phyloP scores from a whole-genome alignment of 2,329 filamentous ascomycete species.

The Aspergillus latus region DNA sequence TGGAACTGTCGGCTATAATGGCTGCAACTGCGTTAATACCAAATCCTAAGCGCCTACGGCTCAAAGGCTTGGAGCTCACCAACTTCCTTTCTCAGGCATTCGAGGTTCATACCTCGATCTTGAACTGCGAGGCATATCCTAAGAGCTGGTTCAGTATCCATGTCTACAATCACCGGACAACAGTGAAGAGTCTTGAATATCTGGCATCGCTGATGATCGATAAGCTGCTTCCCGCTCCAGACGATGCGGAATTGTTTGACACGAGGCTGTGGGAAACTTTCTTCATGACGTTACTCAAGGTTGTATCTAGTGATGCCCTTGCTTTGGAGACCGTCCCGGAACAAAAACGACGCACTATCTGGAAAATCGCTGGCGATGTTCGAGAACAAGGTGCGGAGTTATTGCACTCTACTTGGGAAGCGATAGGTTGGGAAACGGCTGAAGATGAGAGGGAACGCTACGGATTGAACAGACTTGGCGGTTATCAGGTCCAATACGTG shows the following conservation, averaged over 20 bases:
- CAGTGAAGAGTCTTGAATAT: constrained; percentile 81
- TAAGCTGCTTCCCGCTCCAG: constrained; percentile 79
- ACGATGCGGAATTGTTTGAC: constrained; percentile 88
- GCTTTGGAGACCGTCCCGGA: constrained; percentile 95
- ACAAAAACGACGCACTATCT: constrained; percentile 91
- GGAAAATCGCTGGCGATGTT: constrained; percentile 98
- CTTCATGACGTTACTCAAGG: constrained; percentile 82
- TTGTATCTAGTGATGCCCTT: constrained; percentile 84
- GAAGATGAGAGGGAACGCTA: constrained; percentile 75
- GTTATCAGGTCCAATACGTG: constrained; percentile 98
- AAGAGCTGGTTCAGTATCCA: constrained; percentile 86
- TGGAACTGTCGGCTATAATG: constrained; percentile 85
- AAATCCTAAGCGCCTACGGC: constrained; percentile 70
- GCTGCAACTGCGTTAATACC: constrained; percentile 76
- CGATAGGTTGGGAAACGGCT: constrained; percentile 92
- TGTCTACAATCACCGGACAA: constrained; percentile 88
- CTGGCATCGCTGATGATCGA: constrained; percentile 77
- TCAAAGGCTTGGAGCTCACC: constrained; percentile 75
- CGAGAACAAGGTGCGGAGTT: constrained; percentile 87
- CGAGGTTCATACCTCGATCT: constrained; percentile 82
- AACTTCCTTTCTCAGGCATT: constrained; percentile 75
- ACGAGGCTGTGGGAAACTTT: constrained; percentile 93
- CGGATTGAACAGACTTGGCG: constrained; percentile 79
- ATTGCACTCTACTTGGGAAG: constrained; percentile 83
- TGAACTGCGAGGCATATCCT: constrained; percentile 87